phyloP scores from a whole-genome alignment of 23 red algal genomes.

The Chondrus crispus region DNA sequence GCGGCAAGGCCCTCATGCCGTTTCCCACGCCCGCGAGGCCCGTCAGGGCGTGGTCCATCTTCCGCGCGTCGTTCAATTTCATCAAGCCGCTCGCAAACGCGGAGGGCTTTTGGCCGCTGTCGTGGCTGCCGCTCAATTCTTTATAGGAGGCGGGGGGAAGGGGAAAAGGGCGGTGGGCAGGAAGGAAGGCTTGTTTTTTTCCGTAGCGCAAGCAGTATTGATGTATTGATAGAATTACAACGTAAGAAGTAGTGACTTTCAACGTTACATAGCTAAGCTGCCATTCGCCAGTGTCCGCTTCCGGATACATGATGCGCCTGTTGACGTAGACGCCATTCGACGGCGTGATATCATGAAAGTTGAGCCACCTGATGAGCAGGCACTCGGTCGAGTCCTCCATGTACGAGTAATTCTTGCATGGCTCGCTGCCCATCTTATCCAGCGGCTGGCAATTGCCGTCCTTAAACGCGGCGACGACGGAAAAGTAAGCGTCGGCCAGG shows the following conservation, averaged over 20 bases:
- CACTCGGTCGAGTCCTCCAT: conserved; percentile 26
- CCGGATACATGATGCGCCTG: conserved; percentile 42
- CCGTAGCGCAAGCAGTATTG: neutral
- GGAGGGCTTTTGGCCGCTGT: conserved; percentile 79
- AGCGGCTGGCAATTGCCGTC: conserved; percentile 2
- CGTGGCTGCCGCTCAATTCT: conserved; percentile 67
- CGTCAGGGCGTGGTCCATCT: conserved; percentile 60
- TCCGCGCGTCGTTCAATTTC: conserved; percentile 93
- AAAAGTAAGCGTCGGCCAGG: conserved; percentile 49
- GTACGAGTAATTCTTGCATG: conserved; percentile 52
- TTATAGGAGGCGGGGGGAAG: neutral
- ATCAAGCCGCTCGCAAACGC: conserved; percentile 97
- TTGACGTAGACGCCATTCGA: conserved; percentile 63
- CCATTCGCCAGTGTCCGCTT: too few relatives aligned
- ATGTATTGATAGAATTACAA: too few relatives aligned
- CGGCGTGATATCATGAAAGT: conserved; percentile 27
- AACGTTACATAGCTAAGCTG: too few relatives aligned
- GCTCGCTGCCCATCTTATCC: conserved; percentile 19
- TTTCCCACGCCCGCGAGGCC: conserved; percentile 38
- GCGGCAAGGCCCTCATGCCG: conserved; percentile 71
- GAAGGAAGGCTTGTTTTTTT: neutral
- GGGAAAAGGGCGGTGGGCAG: neutral
- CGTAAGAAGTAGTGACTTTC: too few relatives aligned
- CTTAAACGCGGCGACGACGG: conserved; percentile 36
- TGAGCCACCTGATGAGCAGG: conserved; percentile 54